Evolutionary conservation across 306 rosid species (phyloP), one percentile per base, ranked within the genome.

Genomic region (Trichosanthes truncata): DNA sequence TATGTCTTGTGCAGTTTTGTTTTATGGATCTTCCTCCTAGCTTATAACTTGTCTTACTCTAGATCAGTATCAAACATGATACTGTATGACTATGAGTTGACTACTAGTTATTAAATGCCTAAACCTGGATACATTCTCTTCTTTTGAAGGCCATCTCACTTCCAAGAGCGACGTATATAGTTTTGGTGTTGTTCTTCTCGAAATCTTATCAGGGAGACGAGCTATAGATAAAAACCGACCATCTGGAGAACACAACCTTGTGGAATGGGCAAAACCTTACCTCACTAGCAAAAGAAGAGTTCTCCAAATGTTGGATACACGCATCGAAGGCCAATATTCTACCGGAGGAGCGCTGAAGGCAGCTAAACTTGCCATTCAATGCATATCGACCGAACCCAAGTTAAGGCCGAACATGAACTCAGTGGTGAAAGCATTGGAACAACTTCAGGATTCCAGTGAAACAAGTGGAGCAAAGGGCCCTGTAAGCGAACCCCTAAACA

Each of bases 191-290:
- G 99, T 96, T 53, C 89, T 96, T 36, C 97, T 96, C 0, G 99
- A 96, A 88, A 86, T 96, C 21, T 76, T 96, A 74, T 89, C 98
- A 0, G 99, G 94, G 3, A 91, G 83, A 85, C 90, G 99, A 11
- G 94, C 91, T 8, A 57, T 96, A n/a, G 99, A 96, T 91, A 78
- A 78, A 71, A 96, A 96, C 88, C 85, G 97, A 72, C 97, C 99
- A 45, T 6, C 87, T 0, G 86, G 95, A 62, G 98, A 96, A 74
- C 98, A 91, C 31, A 96, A 67, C 78, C 84, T 96, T 29, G 89
- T 96, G 9, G 96, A 91, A 51, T 96, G 99, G 99, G 96, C 94
- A 43, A 96, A 91, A 80, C 98, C 98, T 29, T 91, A 87, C 87
- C 94, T 96, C 74, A 84, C 84, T 62, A 90, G 89, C 89, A 96